phyloP scores from a whole-genome alignment of 805 yeast genomes.

The Myxozyma neotropica region DNA sequence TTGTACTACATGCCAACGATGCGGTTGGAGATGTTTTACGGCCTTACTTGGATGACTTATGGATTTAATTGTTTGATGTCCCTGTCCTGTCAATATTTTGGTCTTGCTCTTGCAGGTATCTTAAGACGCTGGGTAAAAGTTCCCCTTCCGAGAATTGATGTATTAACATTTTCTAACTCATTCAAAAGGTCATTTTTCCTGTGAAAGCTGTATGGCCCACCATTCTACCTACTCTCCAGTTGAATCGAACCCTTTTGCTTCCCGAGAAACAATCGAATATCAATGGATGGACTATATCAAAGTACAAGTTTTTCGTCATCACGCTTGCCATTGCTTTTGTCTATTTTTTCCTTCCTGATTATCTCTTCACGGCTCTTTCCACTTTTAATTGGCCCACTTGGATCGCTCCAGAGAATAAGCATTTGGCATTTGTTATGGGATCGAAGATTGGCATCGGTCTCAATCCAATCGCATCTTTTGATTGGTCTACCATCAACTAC shows the following conservation, averaged over 20 bases:
- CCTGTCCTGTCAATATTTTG: slow-evolving; percentile 61
- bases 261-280: slow-evolving; percentile 41
- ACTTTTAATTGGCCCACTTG: slow-evolving; percentile 64
- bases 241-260: slow-evolving; percentile 18
- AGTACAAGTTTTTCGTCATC: slow-evolving; percentile 52
- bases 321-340: slow-evolving; percentile 49
- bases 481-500: slow-evolving; percentile 57
- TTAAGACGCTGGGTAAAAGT: slow-evolving; percentile 55
- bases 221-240: slow-evolving; percentile 55
- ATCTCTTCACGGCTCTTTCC: slow-evolving; percentile 59
- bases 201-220: slow-evolving; percentile 69
- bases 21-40: slow-evolving; percentile 38
- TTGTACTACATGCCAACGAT: slow-evolving; percentile 17
- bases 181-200: slow-evolving; percentile 50
- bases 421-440: slow-evolving; percentile 68
- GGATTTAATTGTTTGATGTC: slow-evolving; percentile 58
- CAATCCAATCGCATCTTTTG: slow-evolving; percentile 64
- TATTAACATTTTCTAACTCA: neutral
- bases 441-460: slow-evolving; percentile 65
- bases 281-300: slow-evolving; percentile 62
- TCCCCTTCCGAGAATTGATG: neutral
- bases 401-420: slow-evolving; percentile 59
- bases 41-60: slow-evolving; percentile 44
- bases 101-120: slow-evolving; percentile 67
- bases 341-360: slow-evolving; percentile 66